Evolutionary conservation across 768 basidiomycete species (phyloP).

Genomic region (Russula griseocarnosa): DNA sequence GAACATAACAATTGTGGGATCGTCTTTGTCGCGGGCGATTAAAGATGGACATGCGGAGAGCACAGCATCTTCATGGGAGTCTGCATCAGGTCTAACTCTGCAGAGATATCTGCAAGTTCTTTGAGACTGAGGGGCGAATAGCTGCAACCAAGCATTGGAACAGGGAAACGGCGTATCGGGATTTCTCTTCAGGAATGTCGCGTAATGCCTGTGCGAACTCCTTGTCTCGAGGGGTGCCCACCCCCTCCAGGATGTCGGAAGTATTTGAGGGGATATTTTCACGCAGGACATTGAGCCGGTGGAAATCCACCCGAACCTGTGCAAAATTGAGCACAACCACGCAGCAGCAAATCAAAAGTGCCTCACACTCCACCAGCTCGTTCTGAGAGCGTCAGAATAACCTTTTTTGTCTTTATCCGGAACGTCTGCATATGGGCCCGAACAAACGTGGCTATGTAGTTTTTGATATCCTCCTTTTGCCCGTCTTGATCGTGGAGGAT

Average conservation of each 20-base stretch:
- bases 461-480: background rate
- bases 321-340: background rate
- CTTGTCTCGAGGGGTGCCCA: background rate
- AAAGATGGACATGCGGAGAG: background rate
- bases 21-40: background rate
- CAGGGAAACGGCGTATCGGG: background rate
- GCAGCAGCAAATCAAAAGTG: background rate
- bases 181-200: background rate
- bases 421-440: background rate
- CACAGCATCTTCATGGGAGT: background rate
- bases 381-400: background rate
- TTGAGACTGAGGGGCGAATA: background rate
- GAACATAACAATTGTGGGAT: background rate
- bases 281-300: background rate
- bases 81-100: background rate
- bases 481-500: background rate
- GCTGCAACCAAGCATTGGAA: conserved; percentile 1
- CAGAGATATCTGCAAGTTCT: background rate
- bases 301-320: conserved; percentile 1
- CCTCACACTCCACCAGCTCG: background rate
- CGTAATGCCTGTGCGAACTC: background rate
- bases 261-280: background rate
- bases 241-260: background rate
- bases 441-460: background rate
- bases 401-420: background rate